phyloP scores from a whole-genome alignment of 2,329 filamentous ascomycete genomes.

The Trichoderma sp. region DNA sequence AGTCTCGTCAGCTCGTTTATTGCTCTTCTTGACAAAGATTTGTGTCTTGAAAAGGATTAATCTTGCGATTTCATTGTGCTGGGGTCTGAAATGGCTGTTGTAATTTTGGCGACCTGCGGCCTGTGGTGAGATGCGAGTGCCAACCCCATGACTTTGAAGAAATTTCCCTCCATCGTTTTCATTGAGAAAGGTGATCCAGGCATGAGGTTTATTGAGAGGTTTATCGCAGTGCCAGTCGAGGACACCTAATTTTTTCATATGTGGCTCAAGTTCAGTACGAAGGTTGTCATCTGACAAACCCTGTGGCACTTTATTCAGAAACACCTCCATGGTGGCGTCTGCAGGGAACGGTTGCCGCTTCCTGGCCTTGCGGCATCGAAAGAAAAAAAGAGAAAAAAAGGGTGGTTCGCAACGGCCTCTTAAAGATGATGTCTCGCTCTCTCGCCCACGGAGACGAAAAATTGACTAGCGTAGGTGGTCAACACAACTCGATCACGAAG shows the following conservation, averaged over 20 bases:
- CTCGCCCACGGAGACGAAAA: not conserved
- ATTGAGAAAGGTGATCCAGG: constrained; percentile 45
- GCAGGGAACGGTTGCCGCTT: too few species aligned
- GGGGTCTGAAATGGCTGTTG: not conserved
- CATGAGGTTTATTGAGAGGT: constrained; percentile 33
- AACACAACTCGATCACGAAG: not conserved
- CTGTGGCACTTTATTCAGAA: constrained; percentile 43
- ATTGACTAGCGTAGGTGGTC: constrained; percentile 3
- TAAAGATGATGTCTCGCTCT: not conserved
- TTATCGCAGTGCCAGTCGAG: constrained; percentile 46
- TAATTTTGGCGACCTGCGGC: not conserved
- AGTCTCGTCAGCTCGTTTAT: constrained; percentile 29
- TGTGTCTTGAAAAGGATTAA: constrained; percentile 32
- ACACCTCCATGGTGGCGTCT: constrained; percentile 45
- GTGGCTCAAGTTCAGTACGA: constrained; percentile 38
- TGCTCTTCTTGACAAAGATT: constrained; percentile 37
- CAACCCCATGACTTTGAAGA: constrained; percentile 38
- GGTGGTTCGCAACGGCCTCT: not conserved
- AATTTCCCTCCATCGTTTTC: constrained; percentile 42
- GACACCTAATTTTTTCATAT: constrained; percentile 43
- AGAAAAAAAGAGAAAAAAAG: not conserved
- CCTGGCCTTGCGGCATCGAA: not conserved
- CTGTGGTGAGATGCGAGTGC: not conserved
- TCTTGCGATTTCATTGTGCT: constrained; percentile 24
- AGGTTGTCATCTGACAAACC: constrained; percentile 41